Percentiles rank a stretch among this genome's conserved stretches.
Evolutionary conservation across 2,329 filamentous ascomycete genomes (phyloP).

Genomic region (Xylaria polymorpha): DNA sequence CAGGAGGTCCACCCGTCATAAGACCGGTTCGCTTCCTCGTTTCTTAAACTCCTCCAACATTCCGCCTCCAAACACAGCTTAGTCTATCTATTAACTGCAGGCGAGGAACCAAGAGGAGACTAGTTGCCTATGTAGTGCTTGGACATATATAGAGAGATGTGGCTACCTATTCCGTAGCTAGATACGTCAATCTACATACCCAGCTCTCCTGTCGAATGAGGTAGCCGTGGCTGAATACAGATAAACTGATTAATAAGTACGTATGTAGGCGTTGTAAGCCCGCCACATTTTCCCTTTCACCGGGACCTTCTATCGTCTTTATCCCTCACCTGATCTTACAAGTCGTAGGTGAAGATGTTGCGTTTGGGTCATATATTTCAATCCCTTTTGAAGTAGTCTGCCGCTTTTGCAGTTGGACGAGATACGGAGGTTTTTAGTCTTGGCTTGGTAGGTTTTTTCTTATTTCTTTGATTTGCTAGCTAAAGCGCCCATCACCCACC

Average conservation of each 20-base stretch:
- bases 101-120: not conserved
- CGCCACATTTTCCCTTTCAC: not conserved
- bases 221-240: not conserved
- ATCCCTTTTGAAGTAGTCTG: not conserved
- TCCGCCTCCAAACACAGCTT: not conserved
- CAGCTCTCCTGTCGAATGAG: not conserved
- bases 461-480: not conserved
- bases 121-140: not conserved
- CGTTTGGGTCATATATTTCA: not conserved
- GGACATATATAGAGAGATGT: not conserved
- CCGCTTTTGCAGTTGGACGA: not conserved
- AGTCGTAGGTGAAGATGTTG: not conserved
- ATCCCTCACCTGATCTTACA: not conserved
- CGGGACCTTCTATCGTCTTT: not conserved
- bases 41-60: not conserved
- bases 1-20: too few relatives aligned
- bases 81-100: not conserved
- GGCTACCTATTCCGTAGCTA: not conserved
- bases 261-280: not conserved
- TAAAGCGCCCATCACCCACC: not conserved
- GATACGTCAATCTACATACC: not conserved
- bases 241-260: not conserved
- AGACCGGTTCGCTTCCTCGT: too few relatives aligned
- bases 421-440: not conserved
- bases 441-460: not conserved